Percentiles rank a stretch among this genome's conserved stretches.
phyloP scores from a whole-genome alignment of 192 early-diverging fungal genomes.

The Coemansia furcata region DNA sequence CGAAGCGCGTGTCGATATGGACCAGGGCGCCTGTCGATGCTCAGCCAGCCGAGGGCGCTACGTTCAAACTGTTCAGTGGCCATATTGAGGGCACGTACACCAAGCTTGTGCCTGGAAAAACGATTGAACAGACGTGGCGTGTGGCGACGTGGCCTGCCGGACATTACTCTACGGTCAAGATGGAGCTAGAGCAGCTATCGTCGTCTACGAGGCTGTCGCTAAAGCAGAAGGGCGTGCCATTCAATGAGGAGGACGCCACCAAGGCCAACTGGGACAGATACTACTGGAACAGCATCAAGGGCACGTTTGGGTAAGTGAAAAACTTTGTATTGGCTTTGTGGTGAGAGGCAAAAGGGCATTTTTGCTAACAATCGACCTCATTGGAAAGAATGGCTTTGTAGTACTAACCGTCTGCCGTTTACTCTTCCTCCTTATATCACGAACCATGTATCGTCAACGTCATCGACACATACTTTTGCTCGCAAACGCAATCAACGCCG shows the following conservation, averaged over 20 bases:
- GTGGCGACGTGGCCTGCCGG: constrained; percentile 81
- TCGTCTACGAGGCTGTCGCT: constrained; percentile 69
- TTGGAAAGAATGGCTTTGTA: constrained; percentile 10
- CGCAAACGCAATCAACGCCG: constrained; percentile 21
- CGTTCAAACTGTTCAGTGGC: constrained; percentile 82
- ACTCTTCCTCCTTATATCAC: constrained; percentile 32
- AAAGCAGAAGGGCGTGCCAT: constrained; percentile 79
- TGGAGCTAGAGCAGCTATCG: constrained; percentile 67
- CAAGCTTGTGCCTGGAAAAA: constrained; percentile 70
- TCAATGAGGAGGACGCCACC: constrained; percentile 85
- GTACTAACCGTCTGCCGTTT: constrained; percentile 48
- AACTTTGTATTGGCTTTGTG: background rate
- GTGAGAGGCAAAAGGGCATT: background rate
- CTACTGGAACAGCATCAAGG: constrained; percentile 93
- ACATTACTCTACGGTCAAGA: constrained; percentile 80
- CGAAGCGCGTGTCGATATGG: constrained; percentile 72
- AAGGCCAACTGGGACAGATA: constrained; percentile 86
- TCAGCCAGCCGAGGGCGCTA: constrained; percentile 57
- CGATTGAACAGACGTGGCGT: constrained; percentile 85
- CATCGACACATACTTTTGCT: constrained; percentile 7
- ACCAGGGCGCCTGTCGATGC: constrained; percentile 71
- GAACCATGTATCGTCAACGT: background rate
- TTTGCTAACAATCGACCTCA: background rate
- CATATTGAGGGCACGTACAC: constrained; percentile 79
- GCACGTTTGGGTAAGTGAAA: constrained; percentile 76